Evolutionary conservation across 2,329 filamentous ascomycete genomes (phyloP), one percentile per base, ranked within the genome.

Genomic region (Epichloe gansuensis): DNA sequence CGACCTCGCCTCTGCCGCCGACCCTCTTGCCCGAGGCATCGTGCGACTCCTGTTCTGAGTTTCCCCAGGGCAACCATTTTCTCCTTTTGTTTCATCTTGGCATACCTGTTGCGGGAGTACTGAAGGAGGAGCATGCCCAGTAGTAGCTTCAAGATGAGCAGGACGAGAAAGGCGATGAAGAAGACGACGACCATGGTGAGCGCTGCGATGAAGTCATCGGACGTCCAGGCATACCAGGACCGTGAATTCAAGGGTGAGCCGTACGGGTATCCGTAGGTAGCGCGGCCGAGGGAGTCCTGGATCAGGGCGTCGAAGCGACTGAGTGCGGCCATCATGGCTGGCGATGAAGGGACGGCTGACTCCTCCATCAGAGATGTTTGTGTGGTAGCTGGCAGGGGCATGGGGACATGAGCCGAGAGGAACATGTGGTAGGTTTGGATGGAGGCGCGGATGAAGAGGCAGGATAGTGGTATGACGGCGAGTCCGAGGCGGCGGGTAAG

Each of bases 341-440:
- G 86, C 0, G 87, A 91, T 0, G 83, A 76, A 0, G 79, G 77
- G 3, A 75, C 72, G 0, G 81, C 74, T 0, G 80, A 80, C 43
- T 88, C 85, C 4, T 83, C 72, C 4, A 79, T 74, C 13, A 88
- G 70, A 5, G 85, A 78, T 17, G 85, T 83, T 47, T 85, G 78
- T 31, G 81, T 74, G 3, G 83, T 82, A 28, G 83, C 74, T 28
- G 80, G 73, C 0, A 88, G 75, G 0, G 88, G 87, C 8, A 86
- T 79, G 0, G 89, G 86, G 37, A 96, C 76, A 61, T 95, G 85
- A 0, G 88, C 91, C 3, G 91, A 88, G 13, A 97, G 78, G 63
- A 97, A 95, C 91, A 97, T 97, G 69, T 96, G 87, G 68, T 97
- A 98, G 6, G 91, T 96, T 66, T 98, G 93, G 44, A 97, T 79